phyloP scores from a whole-genome alignment of 2,329 filamentous ascomycete species.

The Sporothrix dimorphospora region DNA sequence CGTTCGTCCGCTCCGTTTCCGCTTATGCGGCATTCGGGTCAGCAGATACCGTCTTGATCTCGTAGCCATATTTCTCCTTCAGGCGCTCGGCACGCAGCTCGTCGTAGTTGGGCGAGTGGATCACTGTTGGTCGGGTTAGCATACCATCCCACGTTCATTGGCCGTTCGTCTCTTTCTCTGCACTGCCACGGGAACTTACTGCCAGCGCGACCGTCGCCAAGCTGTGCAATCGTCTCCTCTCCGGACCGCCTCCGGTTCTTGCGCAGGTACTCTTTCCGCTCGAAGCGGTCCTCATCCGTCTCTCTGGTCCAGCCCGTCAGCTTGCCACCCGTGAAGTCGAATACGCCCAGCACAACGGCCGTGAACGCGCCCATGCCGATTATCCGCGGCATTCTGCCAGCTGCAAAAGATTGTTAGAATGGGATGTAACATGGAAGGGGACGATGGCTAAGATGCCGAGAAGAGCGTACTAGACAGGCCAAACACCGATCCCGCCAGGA shows the following conservation, averaged over 20 bases:
- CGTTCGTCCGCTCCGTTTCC: not conserved
- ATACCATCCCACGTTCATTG: not conserved
- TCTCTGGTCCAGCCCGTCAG: conserved; percentile 52
- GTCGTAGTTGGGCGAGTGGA: conserved; percentile 79
- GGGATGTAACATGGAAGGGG: not conserved
- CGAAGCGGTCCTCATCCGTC: conserved; percentile 69
- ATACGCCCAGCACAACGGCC: conserved; percentile 62
- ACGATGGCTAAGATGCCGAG: not conserved
- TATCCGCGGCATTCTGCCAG: conserved; percentile 68
- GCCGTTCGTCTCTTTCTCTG: not conserved
- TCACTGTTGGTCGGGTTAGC: conserved; percentile 50
- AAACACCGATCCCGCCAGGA: conserved; percentile 71
- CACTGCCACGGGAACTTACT: conserved; percentile 5
- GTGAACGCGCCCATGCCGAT: conserved; percentile 66
- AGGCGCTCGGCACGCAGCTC: conserved; percentile 81
- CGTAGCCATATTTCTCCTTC: conserved; percentile 85
- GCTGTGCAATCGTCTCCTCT: conserved; percentile 76
- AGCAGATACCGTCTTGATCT: conserved; percentile 69
- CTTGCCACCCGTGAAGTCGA: conserved; percentile 69
- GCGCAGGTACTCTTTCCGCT: conserved; percentile 73
- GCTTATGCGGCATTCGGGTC: conserved; percentile 41
- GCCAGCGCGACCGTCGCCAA: conserved; percentile 85
- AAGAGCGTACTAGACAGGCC: conserved; percentile 69
- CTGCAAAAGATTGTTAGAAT: conserved; percentile 43
- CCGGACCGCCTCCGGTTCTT: conserved; percentile 73